Conservation (phyloP, 2,329 filamentous ascomycete species). For the Aspergillus calidoustus region DNA sequence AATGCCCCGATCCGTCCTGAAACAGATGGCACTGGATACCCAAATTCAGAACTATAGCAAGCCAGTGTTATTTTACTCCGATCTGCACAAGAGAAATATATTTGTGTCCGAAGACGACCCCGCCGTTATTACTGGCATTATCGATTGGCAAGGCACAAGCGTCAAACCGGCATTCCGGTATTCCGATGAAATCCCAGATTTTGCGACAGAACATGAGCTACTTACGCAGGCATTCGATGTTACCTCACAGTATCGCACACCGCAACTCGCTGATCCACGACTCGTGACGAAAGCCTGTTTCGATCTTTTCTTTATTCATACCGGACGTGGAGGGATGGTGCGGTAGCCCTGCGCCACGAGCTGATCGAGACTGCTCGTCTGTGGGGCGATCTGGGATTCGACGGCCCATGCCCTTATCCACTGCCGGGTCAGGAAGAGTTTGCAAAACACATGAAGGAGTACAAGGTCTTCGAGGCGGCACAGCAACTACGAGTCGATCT, state of each 20-base stretch:
- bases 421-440: conserved; percentile 33
- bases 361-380: conserved; percentile 44
- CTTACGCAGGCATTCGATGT: conserved; percentile 40
- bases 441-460: conserved; percentile 35
- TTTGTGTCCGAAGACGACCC: conserved; percentile 37
- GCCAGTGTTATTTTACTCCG: conserved; percentile 33
- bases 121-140: conserved; percentile 34
- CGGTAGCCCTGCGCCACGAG: conserved; percentile 44
- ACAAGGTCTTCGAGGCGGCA: conserved; percentile 38
- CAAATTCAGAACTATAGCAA: conserved; percentile 26
- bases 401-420: conserved; percentile 36
- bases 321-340: conserved; percentile 48
- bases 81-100: conserved; percentile 41
- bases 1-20: conserved; percentile 26
- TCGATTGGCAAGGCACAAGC: conserved; percentile 41
- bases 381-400: conserved; percentile 47
- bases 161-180: conserved; percentile 40
- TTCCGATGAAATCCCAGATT: conserved; percentile 20
- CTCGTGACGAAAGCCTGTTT: conserved; percentile 43
- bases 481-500: conserved; percentile 37
- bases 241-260: conserved; percentile 35
- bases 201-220: conserved; percentile 35
- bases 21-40: conserved; percentile 27
- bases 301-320: conserved; percentile 46
- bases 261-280: conserved; percentile 36